Conservation (phyloP, 2,329 filamentous ascomycete species). For the Pyricularia grisea region DNA sequence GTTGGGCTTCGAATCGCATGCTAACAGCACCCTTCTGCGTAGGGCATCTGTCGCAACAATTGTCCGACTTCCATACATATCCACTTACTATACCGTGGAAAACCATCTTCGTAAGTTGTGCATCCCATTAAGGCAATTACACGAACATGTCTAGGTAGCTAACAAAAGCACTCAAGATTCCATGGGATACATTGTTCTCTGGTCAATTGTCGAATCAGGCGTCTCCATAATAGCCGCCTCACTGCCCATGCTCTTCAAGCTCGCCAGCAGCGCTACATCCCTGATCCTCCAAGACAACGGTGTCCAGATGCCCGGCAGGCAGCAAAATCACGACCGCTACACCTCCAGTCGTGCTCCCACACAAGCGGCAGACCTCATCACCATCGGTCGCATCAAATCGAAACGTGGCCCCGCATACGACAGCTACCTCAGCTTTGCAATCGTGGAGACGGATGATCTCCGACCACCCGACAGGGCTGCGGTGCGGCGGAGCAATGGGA, state of each 20-base stretch:
- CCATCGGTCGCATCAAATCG: background rate
- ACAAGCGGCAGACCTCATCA: background rate
- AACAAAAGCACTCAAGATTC: conserved; percentile 2
- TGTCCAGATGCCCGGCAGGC: background rate
- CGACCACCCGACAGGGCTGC: background rate
- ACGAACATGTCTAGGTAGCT: background rate
- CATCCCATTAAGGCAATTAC: too few species aligned
- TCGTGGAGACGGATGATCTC: background rate
- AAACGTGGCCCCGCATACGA: background rate
- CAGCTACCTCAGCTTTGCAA: background rate
- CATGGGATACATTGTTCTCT: conserved; percentile 33
- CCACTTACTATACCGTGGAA: background rate
- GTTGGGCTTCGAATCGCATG: background rate
- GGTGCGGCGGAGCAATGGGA: background rate
- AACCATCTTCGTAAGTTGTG: conserved; percentile 33
- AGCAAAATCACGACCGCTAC: background rate
- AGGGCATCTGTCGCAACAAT: conserved; percentile 2
- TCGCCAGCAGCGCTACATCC: conserved; percentile 1
- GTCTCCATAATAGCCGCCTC: conserved; percentile 26
- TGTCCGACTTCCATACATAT: background rate
- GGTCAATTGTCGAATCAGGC: conserved; percentile 29
- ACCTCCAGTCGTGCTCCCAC: background rate
- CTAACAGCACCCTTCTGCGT: background rate
- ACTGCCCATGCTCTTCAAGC: conserved; percentile 6
- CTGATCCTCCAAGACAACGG: background rate